Percentiles rank a stretch among this genome's conserved stretches.
phyloP scores from a whole-genome alignment of 768 basidiomycete species.

The Boletus sp. region DNA sequence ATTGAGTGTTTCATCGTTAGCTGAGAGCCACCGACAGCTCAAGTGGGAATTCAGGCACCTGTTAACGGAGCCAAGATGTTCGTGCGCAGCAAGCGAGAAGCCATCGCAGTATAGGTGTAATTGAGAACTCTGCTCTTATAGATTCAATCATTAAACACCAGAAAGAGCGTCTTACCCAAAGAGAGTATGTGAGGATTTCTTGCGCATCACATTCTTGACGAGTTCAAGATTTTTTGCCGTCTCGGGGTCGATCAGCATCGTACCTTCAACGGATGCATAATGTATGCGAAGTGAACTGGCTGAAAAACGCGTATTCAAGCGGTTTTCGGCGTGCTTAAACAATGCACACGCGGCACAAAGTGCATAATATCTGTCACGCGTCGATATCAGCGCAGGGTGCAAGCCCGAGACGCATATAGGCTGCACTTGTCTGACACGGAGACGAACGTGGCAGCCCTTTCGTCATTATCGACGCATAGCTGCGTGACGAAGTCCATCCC shows the following conservation, averaged over 20 bases:
- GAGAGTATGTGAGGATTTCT: conserved; percentile 69
- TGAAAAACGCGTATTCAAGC: conserved; percentile 69
- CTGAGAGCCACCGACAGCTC: not conserved
- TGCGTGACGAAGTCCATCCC: conserved; percentile 79
- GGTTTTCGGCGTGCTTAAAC: conserved; percentile 78
- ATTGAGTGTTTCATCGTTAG: not conserved
- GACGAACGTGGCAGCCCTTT: conserved; percentile 74
- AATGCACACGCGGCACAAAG: conserved; percentile 83
- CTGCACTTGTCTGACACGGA: conserved; percentile 74
- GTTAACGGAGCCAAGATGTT: conserved; percentile 83
- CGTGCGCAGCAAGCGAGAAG: conserved; percentile 68
- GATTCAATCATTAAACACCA: not conserved
- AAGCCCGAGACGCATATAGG: conserved; percentile 33
- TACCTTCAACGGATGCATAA: conserved; percentile 81
- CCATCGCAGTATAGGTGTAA: conserved; percentile 90
- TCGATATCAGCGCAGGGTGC: conserved; percentile 4
- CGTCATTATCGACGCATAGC: conserved; percentile 76
- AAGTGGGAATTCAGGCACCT: conserved; percentile 36
- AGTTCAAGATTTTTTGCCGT: conserved; percentile 88
- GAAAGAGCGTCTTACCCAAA: conserved; percentile 54
- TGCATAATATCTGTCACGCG: conserved; percentile 69
- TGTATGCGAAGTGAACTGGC: conserved; percentile 66
- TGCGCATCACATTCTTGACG: conserved; percentile 66
- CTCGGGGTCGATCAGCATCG: conserved; percentile 92
- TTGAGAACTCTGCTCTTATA: conserved; percentile 55